Evolutionary conservation across 257 asterid genomes (phyloP), one percentile per base, ranked within the genome.

Genomic region (Penstemon eatonii): DNA sequence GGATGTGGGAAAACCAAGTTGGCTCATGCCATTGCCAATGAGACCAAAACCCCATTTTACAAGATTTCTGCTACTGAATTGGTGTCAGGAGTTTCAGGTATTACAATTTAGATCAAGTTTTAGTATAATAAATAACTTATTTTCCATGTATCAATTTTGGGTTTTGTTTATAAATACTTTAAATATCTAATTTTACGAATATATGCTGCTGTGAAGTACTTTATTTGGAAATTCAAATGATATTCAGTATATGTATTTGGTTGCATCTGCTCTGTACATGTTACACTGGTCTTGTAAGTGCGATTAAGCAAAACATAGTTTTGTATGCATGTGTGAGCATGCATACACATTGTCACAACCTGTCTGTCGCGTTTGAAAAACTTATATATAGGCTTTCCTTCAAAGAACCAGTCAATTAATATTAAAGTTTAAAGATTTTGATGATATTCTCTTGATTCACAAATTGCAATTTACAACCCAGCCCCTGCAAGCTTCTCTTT

Each of bases 11-110:
- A 93, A 77, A 90, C 98, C 4, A 88, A 67, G 78, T 85, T 93
- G 75, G 97, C 97, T 78, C 92, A 84, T 56, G 99, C 99, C 54
- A 88, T 93, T 80, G 99, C 99, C 49, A 93, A 93, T 73, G 99
- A 93, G 74, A 76, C 96, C 4, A 83, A 96, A 5, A 85, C 83
- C 12, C 90, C 96, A 15, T 93, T 93, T 76, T 88, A 87, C 79
- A 76, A 82, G 77, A 85, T 88, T 55, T 90, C 95, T 62, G 97
- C 99, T 57, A 85, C 99, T 40, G 97, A 88, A 76, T 70, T 93
- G 86, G 97, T 90, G 25, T 90, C 99, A 55, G 99, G 96, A 46
- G 82, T 93, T 67, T 88, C 97, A 79, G 98, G 97, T 91, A 68
- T 62, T 46, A 6, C 55, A 11, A 1, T 43, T 12, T 9, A 10